phyloP scores from a whole-genome alignment of 2,329 filamentous ascomycete genomes.

The Diaporthe ilicicola region DNA sequence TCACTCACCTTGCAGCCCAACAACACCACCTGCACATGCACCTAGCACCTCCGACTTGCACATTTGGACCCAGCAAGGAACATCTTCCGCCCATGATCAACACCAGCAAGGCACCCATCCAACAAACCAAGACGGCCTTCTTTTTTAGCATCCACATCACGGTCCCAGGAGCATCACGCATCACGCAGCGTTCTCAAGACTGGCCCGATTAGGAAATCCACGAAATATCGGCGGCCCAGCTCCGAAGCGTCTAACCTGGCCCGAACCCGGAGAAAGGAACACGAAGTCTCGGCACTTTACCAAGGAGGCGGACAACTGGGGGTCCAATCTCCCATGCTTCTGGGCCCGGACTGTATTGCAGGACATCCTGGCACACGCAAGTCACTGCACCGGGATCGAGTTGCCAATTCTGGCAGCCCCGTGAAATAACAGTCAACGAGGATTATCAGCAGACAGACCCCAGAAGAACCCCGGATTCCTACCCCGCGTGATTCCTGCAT shows the following conservation, averaged over 20 bases:
- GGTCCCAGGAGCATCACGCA: constrained; percentile 8
- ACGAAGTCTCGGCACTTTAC: constrained; percentile 25
- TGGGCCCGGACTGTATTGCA: background rate
- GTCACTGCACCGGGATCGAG: background rate
- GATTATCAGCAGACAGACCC: background rate
- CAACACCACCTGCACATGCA: too few relatives aligned
- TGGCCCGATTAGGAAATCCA: constrained; percentile 30
- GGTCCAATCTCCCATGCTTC: background rate
- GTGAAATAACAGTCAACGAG: constrained; percentile 23
- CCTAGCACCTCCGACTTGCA: background rate
- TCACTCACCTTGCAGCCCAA: background rate
- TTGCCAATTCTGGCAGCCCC: constrained; percentile 25
- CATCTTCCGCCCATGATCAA: constrained; percentile 1
- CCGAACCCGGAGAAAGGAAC: background rate
- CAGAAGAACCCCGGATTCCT: constrained; percentile 1
- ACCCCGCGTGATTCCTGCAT: constrained; percentile 12
- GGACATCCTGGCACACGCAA: background rate
- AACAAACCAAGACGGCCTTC: background rate
- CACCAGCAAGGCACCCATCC: background rate
- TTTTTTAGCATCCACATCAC: background rate
- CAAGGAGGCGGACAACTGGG: constrained; percentile 13
- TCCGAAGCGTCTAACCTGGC: constrained; percentile 28
- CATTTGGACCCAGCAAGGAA: background rate
- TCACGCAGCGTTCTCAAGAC: background rate
- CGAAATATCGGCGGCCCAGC: constrained; percentile 29